A percentile compares a stretch with the other conserved stretches of the same genome.
Conservation (phyloP, 345 rosid genomes). For the Pistacia integerrima region DNA sequence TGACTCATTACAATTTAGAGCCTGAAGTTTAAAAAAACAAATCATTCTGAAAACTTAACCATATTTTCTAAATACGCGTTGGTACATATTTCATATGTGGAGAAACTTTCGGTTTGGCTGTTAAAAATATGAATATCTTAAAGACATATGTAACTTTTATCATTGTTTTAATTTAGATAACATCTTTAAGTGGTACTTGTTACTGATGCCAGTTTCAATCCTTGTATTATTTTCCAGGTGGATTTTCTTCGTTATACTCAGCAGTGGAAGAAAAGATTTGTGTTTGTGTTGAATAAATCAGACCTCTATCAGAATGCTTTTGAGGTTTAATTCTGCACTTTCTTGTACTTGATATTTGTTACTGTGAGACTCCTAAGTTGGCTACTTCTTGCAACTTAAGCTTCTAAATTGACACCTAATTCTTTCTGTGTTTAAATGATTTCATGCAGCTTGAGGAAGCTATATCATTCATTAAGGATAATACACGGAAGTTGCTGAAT, state of each 20-base stretch:
- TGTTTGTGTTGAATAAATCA: slow-evolving; percentile 87
- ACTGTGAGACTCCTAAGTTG: neutral
- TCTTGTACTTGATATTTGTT: slow-evolving; percentile 16
- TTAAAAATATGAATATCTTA: neutral
- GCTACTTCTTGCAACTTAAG: slow-evolving; percentile 9
- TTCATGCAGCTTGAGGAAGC: slow-evolving; percentile 88
- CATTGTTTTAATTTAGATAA: slow-evolving; percentile 4
- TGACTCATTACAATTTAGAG: neutral
- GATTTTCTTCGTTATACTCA: slow-evolving; percentile 86
- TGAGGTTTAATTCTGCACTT: slow-evolving; percentile 56
- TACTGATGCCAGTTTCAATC: slow-evolving; percentile 15
- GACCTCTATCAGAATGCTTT: slow-evolving; percentile 77
- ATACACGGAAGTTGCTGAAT: slow-evolving; percentile 74
- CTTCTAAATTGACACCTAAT: neutral
- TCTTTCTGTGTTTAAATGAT: slow-evolving; percentile 15
- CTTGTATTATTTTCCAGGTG: slow-evolving; percentile 54
- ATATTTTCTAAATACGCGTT: neutral
- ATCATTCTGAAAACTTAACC: neutral
- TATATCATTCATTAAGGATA: slow-evolving; percentile 69
- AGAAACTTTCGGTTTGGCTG: neutral
- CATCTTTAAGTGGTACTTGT: neutral
- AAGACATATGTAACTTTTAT: neutral
- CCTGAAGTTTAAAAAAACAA: neutral
- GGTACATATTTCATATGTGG: neutral
- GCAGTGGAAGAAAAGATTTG: slow-evolving; percentile 95